Evolutionary conservation across 2,329 filamentous ascomycete species (phyloP), one percentile per base, ranked within the genome.

Genomic region (Paracorniculantispora psalliotae): DNA sequence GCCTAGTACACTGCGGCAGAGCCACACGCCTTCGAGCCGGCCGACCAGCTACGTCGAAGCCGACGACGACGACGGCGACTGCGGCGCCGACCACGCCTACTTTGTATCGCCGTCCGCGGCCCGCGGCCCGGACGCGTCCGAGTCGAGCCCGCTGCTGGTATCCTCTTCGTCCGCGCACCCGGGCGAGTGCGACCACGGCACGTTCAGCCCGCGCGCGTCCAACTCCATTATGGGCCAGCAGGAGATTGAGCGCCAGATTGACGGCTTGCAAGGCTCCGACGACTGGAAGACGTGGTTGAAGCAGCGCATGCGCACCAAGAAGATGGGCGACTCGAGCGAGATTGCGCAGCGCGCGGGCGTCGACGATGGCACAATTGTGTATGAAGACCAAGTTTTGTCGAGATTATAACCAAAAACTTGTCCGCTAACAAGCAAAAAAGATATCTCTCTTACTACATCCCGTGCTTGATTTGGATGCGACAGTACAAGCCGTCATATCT

Each of bases 381-480:
- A 77, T 65, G 84, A 73, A 12, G 2, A 10, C 50, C 25, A 35
- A 39, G 12, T 8, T 23, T 4, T 25, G n/a, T 28, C 8, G 12
- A 10, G 21, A 21, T 19, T 15, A 17, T n/a, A 30, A 13, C 9
- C 35, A 23, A 10, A n/a, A 35, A 4, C 4, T 21, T 61, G 69
- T n/a, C n/a, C n/a, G 48, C 66, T 58, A 15, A 57, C 28, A 21
- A 17, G 30, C 12, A 5, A 39, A 10, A 17, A 53, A 92, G 89
- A 84, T 97, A 97, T 70, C 74, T 97, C 62, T 86, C 88, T 4
- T 97, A 99, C 77, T 99, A 99, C 71, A 79, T 99, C 48, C 94
- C 94, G 0, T 90, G 92, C 62, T 77, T 96, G 64, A 92, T 88
- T 63, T 99, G 94, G 94, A 88, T 96, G 62, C 81, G 80, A 55